Conservation (phyloP, 2,329 filamentous ascomycete genomes). For the Scedosporium apiospermum region DNA sequence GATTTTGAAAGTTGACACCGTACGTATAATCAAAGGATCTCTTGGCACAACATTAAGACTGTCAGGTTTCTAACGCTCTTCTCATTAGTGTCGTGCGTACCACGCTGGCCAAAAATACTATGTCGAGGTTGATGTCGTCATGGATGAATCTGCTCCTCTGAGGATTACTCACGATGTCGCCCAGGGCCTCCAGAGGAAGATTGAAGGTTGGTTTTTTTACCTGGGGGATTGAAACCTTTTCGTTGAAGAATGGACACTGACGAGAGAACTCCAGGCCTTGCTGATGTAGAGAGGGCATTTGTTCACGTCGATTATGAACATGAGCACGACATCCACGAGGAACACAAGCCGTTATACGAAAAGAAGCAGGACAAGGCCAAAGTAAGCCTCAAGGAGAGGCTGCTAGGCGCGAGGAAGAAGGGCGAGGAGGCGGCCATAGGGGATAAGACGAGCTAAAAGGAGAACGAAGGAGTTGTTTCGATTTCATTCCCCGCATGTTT, state of each 20-base stretch:
- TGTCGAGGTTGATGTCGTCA: constrained; percentile 53
- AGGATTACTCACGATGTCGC: constrained; percentile 51
- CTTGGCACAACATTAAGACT: neutral
- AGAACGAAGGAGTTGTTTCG: neutral
- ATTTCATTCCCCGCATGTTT: neutral
- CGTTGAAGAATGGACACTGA: constrained; percentile 4
- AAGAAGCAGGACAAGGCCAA: constrained; percentile 14
- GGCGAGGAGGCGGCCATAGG: neutral
- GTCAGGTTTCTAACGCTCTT: neutral
- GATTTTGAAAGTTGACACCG: constrained; percentile 49
- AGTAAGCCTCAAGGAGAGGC: neutral
- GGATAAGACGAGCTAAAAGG: neutral
- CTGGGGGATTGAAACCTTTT: constrained; percentile 17
- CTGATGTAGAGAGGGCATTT: constrained; percentile 32
- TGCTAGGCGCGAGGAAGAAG: constrained; percentile 2
- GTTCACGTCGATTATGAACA: constrained; percentile 36
- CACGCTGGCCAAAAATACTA: constrained; percentile 53
- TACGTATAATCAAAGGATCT: constrained; percentile 13
- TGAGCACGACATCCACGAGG: constrained; percentile 27
- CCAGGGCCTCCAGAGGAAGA: constrained; percentile 49
- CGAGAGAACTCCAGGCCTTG: constrained; percentile 14
- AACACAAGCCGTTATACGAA: constrained; percentile 33
- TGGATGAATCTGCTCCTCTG: constrained; percentile 44
- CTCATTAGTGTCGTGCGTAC: constrained; percentile 41
- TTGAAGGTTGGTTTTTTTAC: constrained; percentile 27